A percentile compares a stretch with the other conserved stretches of the same genome.
phyloP scores from a whole-genome alignment of 2,329 filamentous ascomycete genomes.

The Alternaria gaisen region DNA sequence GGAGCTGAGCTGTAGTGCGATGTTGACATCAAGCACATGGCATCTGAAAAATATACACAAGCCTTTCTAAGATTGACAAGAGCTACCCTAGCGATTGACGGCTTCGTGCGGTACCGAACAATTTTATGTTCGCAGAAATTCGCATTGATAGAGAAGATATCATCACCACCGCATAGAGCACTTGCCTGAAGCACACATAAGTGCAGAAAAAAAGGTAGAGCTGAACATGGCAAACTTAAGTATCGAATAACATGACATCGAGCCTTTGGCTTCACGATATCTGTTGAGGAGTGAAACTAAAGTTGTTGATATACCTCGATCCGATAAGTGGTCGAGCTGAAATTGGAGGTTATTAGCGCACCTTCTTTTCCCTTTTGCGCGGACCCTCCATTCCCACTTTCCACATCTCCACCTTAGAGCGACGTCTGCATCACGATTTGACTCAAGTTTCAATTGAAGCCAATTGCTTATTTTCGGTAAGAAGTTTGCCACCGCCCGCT shows the following conservation, averaged over 20 bases:
- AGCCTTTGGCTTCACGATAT: background rate
- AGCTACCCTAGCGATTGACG: background rate
- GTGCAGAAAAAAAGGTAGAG: background rate
- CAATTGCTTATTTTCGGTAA: conserved; percentile 25
- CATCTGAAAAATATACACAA: background rate
- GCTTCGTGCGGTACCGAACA: background rate
- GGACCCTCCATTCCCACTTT: conserved; percentile 42
- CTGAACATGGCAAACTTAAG: background rate
- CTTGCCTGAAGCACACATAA: background rate
- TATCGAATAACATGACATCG: background rate
- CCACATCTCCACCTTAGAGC: conserved; percentile 27
- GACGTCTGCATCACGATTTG: conserved; percentile 27
- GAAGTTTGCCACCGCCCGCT: conserved; percentile 18
- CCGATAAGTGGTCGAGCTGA: conserved; percentile 49
- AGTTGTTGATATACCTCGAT: conserved; percentile 38
- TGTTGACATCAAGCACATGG: background rate
- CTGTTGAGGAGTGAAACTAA: conserved; percentile 20
- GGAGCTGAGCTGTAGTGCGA: background rate
- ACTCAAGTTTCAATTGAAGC: conserved; percentile 17
- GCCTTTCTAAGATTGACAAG: background rate
- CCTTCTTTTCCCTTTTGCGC: conserved; percentile 36
- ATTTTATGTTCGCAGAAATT: background rate
- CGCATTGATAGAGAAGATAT: background rate
- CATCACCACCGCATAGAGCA: conserved; percentile 2
- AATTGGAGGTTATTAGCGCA: conserved; percentile 47